These are phyloP conservation scores for Xerocomellus intermedius DNA, from an alignment of 768 basidiomycete species.

Conservation along the genomic window DNA sequence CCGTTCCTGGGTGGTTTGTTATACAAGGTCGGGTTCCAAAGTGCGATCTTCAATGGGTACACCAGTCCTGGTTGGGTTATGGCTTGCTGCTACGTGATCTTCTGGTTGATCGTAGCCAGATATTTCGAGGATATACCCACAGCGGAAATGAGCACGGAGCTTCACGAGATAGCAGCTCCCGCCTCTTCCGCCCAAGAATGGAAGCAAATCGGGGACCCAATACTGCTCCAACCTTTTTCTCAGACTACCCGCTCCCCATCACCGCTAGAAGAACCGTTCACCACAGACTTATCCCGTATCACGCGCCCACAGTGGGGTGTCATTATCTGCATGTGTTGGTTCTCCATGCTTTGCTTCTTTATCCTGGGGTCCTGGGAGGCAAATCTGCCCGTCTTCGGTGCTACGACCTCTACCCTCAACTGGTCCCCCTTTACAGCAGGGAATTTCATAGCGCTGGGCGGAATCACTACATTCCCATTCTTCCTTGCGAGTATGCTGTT, in stretches of 20 bases:
- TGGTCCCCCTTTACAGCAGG: constrained; percentile 65
- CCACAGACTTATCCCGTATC: constrained; percentile 12
- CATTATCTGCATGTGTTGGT: constrained; percentile 65
- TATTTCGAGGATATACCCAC: constrained; percentile 43
- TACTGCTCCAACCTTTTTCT: background rate
- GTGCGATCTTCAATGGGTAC: constrained; percentile 60
- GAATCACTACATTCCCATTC: constrained; percentile 61
- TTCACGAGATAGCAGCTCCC: constrained; percentile 6
- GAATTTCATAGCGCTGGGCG: constrained; percentile 70
- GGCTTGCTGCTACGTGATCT: constrained; percentile 51
- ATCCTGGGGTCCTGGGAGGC: constrained; percentile 69
- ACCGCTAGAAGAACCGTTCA: constrained; percentile 5
- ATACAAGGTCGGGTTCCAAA: constrained; percentile 57
- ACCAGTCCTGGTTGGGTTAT: constrained; percentile 67
- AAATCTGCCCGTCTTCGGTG: constrained; percentile 63
- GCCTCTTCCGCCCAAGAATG: constrained; percentile 1
- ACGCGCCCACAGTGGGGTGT: constrained; percentile 48
- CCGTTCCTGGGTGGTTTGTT: constrained; percentile 65
- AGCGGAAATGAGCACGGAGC: constrained; percentile 8
- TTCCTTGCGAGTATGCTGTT: constrained; percentile 59
- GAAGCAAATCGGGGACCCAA: background rate
- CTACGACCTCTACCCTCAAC: constrained; percentile 39
- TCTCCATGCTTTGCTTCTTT: constrained; percentile 68
- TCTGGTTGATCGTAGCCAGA: constrained; percentile 42
- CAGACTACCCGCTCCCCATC: background rate